A percentile compares a stretch with the other conserved stretches of the same genome.
Evolutionary conservation across 1,284 basidiomycete genomes (phyloP).

Genomic region (Cerioporus squamosus): DNA sequence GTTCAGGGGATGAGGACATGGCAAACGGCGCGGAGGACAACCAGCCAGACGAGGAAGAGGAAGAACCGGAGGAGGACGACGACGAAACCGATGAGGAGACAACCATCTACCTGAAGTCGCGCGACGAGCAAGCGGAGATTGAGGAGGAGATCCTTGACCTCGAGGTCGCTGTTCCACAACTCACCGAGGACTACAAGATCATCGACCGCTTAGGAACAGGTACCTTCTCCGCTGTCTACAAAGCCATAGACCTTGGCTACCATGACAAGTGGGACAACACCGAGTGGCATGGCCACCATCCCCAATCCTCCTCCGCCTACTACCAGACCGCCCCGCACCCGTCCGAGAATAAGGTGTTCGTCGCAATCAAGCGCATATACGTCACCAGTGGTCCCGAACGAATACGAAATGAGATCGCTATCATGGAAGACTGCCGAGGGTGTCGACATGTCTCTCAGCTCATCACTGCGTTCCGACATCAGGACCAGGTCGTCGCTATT

Average conservation of each 20-base stretch:
- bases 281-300: conserved; percentile 77
- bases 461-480: conserved; percentile 91
- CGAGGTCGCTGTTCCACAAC: conserved; percentile 60
- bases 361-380: conserved; percentile 97
- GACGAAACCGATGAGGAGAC: conserved; percentile 62
- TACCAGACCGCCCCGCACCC: conserved; percentile 56
- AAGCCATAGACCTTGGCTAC: conserved; percentile 85
- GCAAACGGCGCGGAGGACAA: conserved; percentile 8
- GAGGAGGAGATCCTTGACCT: conserved; percentile 76
- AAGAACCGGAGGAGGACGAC: conserved; percentile 35
- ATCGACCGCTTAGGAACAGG: conserved; percentile 95
- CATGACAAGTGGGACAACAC: conserved; percentile 82
- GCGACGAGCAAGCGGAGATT: conserved; percentile 79
- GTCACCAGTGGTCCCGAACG: conserved; percentile 94
- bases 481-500: conserved; percentile 93
- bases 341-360: conserved; percentile 65
- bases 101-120: conserved; percentile 57
- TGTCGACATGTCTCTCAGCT: conserved; percentile 89
- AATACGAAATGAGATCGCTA: conserved; percentile 94
- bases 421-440: conserved; percentile 85
- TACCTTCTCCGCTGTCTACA: conserved; percentile 99
- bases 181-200: conserved; percentile 77
- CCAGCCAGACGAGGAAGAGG: conserved; percentile 25
- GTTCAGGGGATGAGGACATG: conserved; percentile 32
- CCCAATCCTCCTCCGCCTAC: conserved; percentile 59